Base-by-base conservation (phyloP, 2,329 filamentous ascomycete genomes). In the Colletotrichum sp. region DNA sequence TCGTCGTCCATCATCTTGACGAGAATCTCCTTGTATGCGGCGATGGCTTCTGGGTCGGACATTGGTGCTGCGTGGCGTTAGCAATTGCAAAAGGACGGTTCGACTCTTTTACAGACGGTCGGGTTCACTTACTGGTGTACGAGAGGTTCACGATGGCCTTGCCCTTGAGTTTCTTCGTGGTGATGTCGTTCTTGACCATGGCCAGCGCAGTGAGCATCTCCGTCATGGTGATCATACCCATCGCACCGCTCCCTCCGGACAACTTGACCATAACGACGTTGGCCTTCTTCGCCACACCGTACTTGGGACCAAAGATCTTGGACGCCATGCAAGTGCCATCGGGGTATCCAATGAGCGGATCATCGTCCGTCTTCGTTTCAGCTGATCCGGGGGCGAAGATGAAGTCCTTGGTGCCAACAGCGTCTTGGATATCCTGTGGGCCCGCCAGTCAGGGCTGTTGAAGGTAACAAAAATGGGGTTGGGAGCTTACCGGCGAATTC, bases 1-100 rank as follows among this genome's bases (percentile, higher is more conserved):
- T 64, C 60, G 30, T 64, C 60, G 28, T 64, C 28, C 60, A 64
- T 64, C 60, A 64, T 64, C 30, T 64, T 64, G n/a, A 34, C 60
- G 9, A 64, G 30, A 0, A 64, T 64, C 30, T 64, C 60, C 2
- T 64, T 64, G 30, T 64, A 64, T 8, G 60, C 26, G 5, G 26
- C 60, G 60, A 64, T 64, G 30, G 60, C 15, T 0, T 64, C n/a
- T 0, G 26, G 26, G 1, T 64, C 30, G 60, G 28, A 28, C n/a
- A 64, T 32, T 21, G 60, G 60, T n/a, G 60, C 60, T 64, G 13
- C 32, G 8, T 2, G 2, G 60, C 28, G 2, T 64, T 24, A 64
- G 60, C 12, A 5, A 3, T 13, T 13, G 10, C 0, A 36, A 63
- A 36, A 36, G 2, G 6, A 36, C 34, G 34, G 1, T 57, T 57